Evolutionary conservation across 768 basidiomycete genomes (phyloP), one percentile per base, ranked within the genome.

Genomic region (Pleurotus tuber-regium): DNA sequence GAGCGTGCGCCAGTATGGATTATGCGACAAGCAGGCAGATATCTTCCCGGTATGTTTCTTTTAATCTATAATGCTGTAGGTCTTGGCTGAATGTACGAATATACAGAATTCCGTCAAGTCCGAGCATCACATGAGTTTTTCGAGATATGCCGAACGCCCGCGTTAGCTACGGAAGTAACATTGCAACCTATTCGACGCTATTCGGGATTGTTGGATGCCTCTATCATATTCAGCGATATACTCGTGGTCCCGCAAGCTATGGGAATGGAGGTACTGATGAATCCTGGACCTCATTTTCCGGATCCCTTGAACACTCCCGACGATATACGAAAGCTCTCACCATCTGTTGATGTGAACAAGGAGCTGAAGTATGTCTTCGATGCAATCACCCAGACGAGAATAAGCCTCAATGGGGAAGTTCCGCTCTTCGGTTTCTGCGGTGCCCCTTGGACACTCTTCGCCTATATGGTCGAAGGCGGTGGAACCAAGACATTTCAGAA

Each of bases 171-270:
- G 33, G 83, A 92, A 63, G 75, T 99, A 61, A 98, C 97, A 11
- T 69, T 98, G 16, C 97, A 98, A 67, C 97, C 97, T 44, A 92
- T 98, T 61, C 82, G 86, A 43, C 84, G 93, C 39, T 98, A 89
- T 70, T 66, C 82, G 1, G 91, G 86, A 39, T 79, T 95, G 29
- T 68, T 99, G 61, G 97, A 98, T 69, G 96, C 96, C 8, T 82
- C 93, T 50, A 98, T 98, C 72, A 98, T 98, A 69, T 99, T 99
- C 76, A 90, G 86, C 60, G 97, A 98, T 66, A 99, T 98, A 70
- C 87, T 99, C 57, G 95, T 99, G 66, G 76, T 99, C 51, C 97
- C 97, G 0, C 95, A 98, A 65, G 97, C 97, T 18, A 84, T 99
- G 85, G 97, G 97, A 14, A 89, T 99, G 86, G 87, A 87, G 61